These are phyloP conservation scores for Sedum album DNA, from an alignment of 164 flowering plant species.

Conservation along the genomic window DNA sequence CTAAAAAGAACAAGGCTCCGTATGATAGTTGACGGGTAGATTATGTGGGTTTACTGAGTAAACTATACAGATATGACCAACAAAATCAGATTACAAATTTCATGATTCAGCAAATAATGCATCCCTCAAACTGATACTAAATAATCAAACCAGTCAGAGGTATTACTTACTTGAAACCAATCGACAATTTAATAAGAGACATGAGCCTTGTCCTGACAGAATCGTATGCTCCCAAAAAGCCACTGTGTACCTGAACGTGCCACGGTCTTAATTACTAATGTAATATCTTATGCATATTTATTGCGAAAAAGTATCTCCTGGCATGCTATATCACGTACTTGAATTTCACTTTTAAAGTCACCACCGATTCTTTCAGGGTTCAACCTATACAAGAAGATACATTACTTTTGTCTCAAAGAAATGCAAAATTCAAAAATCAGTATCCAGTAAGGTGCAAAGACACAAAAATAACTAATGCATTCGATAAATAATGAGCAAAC, in stretches of 20 bases:
- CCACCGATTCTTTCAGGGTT: conserved; percentile 97
- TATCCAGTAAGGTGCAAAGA: neutral
- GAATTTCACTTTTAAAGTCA: conserved; percentile 87
- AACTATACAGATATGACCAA: neutral
- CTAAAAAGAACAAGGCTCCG: neutral
- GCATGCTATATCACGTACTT: conserved; percentile 33
- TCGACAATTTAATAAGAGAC: conserved; percentile 56
- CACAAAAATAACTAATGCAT: neutral
- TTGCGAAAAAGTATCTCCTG: neutral
- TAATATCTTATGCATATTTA: neutral
- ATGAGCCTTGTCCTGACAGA: conserved; percentile 76
- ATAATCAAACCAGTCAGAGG: neutral
- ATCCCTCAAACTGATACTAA: too few relatives aligned
- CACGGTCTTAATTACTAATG: neutral
- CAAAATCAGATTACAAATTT: neutral
- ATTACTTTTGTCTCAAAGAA: neutral
- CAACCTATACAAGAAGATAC: conserved; percentile 32
- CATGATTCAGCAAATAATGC: neutral
- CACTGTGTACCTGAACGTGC: conserved; percentile 78
- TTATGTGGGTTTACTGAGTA: neutral
- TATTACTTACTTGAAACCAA: conserved; percentile 54
- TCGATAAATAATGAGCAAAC: neutral
- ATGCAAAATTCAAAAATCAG: neutral
- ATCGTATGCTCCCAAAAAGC: conserved; percentile 91
- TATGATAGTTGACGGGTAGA: neutral